Base-by-base conservation (phyloP, 768 basidiomycete genomes). In the Phaeotremella skinneri region DNA sequence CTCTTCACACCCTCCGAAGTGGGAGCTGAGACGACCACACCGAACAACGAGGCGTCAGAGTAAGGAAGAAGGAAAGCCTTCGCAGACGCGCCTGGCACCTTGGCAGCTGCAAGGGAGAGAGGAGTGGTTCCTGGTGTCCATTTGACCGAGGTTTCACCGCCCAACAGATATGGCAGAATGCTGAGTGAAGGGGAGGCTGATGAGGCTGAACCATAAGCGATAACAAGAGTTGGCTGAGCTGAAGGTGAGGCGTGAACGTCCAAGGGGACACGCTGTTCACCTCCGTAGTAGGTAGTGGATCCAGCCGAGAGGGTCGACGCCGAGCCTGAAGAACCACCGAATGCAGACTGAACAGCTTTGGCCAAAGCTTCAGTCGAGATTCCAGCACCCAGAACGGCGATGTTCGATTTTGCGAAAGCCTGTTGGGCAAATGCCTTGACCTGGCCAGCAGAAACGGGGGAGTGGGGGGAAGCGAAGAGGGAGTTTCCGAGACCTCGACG, bases 401-500 rank as follows among this genome's bases (percentile, higher is more conserved):
- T 80, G 80, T 91, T 91, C 58, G 82, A 85, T 70, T 86, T 85
- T 52, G 83, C 81, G 79, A 93, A 92, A 23, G 85, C 85, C 54
- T 83, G 78, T 29, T 83, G 76, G 62, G 91, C 91, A 69, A 83
- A 92, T 1, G 83, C 79, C 73, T 86, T 85, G 69, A 94, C 82
- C 64, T 90, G 77, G 26, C 68, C 64, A 52, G 69, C 74, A 57
- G 68, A 66, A 43, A 81, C 77, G 65, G 82, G 79, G 59, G 79
- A 79, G 72, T 89, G 85, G 16, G 84, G 80, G n/a, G 86, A 80
- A 20, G 91, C 87, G 78, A 90, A 91, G 60, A 97, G 83, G 23
- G 93, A 87, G 66, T 88, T 83, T 68, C 94, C 94, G 69, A 98
- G 91, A 16, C 94, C 94, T 42, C 81, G 82, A 72, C 93, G 91